phyloP scores from a whole-genome alignment of 2,329 filamentous ascomycete species.

The Fusarium armeniacum region DNA sequence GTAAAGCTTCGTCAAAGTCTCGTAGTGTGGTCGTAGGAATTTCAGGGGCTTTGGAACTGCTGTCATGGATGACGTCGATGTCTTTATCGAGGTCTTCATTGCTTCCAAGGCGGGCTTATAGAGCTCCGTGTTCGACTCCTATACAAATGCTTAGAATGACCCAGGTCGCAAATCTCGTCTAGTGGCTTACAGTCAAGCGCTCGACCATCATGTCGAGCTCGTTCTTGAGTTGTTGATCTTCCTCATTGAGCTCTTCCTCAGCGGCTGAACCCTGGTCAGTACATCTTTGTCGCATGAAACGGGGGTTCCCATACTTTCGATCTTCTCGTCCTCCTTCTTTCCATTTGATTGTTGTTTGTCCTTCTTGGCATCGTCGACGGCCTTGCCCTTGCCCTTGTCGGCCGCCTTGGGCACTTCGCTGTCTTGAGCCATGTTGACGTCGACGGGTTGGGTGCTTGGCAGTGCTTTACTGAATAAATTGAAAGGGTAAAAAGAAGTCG shows the following conservation, averaged over 20 bases:
- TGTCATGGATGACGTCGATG: conserved; percentile 99
- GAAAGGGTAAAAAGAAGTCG: conserved; percentile 21
- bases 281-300: conserved; percentile 30
- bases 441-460: conserved; percentile 49
- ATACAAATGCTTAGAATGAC: conserved; percentile 39
- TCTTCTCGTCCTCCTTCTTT: conserved; percentile 81
- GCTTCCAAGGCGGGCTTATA: conserved; percentile 94
- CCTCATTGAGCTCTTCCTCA: conserved; percentile 93
- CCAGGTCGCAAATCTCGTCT: not conserved
- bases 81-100: conserved; percentile 99
- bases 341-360: conserved; percentile 78
- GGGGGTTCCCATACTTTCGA: conserved; percentile 58
- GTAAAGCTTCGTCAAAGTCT: conserved; percentile 87
- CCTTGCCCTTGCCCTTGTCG: conserved; percentile 98
- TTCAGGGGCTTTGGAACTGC: conserved; percentile 98
- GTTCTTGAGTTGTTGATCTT: conserved; percentile 97
- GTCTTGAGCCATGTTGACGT: conserved; percentile 87
- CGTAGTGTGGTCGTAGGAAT: conserved; percentile 97
- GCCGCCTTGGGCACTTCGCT: conserved; percentile 85
- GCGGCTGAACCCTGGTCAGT: conserved; percentile 53
- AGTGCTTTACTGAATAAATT: conserved; percentile 46
- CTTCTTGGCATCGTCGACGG: conserved; percentile 77
- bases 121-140: conserved; percentile 89
- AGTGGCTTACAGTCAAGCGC: conserved; percentile 79
- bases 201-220: conserved; percentile 99